Percentiles rank a stretch among this genome's conserved stretches.
Evolutionary conservation across 805 yeast genomes (phyloP).

Genomic region (Lipomyces oligophaga): DNA sequence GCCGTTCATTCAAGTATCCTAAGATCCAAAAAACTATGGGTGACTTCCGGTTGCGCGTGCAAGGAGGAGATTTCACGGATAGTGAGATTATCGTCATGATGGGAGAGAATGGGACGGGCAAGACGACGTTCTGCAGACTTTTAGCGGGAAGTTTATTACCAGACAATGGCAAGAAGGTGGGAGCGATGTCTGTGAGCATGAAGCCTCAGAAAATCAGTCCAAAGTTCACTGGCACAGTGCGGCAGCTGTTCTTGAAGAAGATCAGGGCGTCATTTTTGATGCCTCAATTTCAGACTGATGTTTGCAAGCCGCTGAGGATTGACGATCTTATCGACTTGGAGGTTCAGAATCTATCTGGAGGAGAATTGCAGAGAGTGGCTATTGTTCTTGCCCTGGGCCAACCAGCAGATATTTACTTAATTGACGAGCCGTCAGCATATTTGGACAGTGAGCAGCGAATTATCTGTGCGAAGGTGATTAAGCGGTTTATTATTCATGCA

Average conservation of each 20-base stretch:
- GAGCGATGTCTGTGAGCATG: constrained; percentile 90
- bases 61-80: constrained; percentile 87
- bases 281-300: constrained; percentile 98
- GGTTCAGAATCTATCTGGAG: constrained; percentile 96
- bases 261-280: constrained; percentile 89
- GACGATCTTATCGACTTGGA: constrained; percentile 96
- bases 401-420: constrained; percentile 91
- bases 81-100: constrained; percentile 97
- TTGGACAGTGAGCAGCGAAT: constrained; percentile 99
- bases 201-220: constrained; percentile 99
- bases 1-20: constrained; percentile 75
- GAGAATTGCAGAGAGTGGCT: constrained; percentile 99
- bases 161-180: constrained; percentile 74
- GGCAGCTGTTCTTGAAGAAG: constrained; percentile 95
- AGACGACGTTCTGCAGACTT: constrained; percentile 93
- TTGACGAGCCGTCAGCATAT: constrained; percentile 98
- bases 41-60: constrained; percentile 80
- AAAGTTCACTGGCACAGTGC: constrained; percentile 96
- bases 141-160: constrained; percentile 91
- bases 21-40: constrained; percentile 88
- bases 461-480: constrained; percentile 95
- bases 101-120: constrained; percentile 99
- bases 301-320: constrained; percentile 87
- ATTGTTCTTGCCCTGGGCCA: constrained; percentile 91
- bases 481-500: constrained; percentile 92